Conservation (phyloP, 176 grass and related monocot species). For the Paspalum notatum region DNA sequence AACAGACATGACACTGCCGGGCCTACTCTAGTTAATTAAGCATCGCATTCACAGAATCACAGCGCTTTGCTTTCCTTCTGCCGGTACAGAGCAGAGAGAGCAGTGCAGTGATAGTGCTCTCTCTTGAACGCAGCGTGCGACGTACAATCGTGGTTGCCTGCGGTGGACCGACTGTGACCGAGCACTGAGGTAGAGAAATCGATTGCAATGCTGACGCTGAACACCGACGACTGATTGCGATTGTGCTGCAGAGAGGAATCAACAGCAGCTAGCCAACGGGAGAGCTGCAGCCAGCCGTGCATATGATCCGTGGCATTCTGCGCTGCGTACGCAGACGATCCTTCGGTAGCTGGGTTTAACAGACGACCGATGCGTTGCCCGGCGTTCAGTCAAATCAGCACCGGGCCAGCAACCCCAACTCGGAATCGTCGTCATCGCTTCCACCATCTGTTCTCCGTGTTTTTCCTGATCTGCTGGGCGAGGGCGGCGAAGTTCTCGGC, state of each 20-base stretch:
- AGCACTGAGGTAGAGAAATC: background rate
- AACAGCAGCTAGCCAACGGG: background rate
- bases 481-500: conserved; percentile 73
- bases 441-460: conserved; percentile 92
- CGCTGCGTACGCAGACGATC: background rate
- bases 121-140: background rate
- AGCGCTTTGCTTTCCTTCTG: background rate
- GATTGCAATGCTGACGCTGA: background rate
- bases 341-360: too few species aligned
- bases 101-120: background rate
- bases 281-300: background rate
- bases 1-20: background rate
- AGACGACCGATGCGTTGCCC: too few species aligned
- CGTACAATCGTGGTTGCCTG: background rate
- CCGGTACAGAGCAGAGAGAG: background rate
- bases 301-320: background rate
- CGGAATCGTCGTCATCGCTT: conserved; percentile 35
- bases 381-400: too few species aligned
- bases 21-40: background rate
- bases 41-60: background rate
- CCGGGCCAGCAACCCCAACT: too few species aligned
- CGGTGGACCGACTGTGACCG: background rate
- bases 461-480: conserved; percentile 70
- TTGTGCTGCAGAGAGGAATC: background rate
- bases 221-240: background rate